These are phyloP conservation scores for Porodaedalea pini DNA, from an alignment of 1,284 basidiomycete genomes.

Conservation along the genomic window DNA sequence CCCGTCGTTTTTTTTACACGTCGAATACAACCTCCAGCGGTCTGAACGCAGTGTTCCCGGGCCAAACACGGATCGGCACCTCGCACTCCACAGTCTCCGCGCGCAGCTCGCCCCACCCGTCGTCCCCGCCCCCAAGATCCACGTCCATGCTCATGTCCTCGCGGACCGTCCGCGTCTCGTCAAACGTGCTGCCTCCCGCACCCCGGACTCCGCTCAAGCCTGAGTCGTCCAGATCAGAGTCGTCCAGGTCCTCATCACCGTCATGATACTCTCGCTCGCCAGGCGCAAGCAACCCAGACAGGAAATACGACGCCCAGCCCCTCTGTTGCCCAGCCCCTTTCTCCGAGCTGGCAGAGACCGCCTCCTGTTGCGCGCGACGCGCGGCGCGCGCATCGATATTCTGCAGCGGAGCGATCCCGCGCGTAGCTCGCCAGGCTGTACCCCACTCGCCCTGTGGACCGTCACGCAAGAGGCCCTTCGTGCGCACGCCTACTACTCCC, in stretches of 20 bases:
- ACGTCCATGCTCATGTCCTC: slow-evolving; percentile 45
- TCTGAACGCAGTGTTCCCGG: slow-evolving; percentile 85
- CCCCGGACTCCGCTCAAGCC: not conserved
- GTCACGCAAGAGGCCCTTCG: slow-evolving; percentile 55
- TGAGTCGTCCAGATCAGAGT: slow-evolving; percentile 24
- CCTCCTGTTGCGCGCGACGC: slow-evolving; percentile 9
- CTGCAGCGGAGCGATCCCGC: slow-evolving; percentile 59
- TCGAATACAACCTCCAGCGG: slow-evolving; percentile 76
- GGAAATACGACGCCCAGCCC: slow-evolving; percentile 54
- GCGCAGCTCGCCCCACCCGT: slow-evolving; percentile 59
- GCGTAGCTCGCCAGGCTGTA: slow-evolving; percentile 57
- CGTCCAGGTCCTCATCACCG: slow-evolving; percentile 42
- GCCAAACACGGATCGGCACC: slow-evolving; percentile 84
- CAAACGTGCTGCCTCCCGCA: slow-evolving; percentile 33
- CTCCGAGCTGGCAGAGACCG: not conserved
- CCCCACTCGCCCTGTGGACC: slow-evolving; percentile 63
- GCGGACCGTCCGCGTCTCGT: slow-evolving; percentile 36
- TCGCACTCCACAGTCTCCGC: slow-evolving; percentile 88
- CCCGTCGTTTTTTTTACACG: no score
- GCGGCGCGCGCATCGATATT: slow-evolving; percentile 17
- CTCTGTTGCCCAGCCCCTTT: slow-evolving; percentile 25
- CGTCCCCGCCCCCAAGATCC: slow-evolving; percentile 54
- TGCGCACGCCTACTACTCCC: slow-evolving; percentile 48
- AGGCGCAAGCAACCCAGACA: slow-evolving; percentile 48
- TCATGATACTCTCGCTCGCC: slow-evolving; percentile 53